Evolutionary conservation across 2,329 filamentous ascomycete genomes (phyloP).

Genomic region (Fusarium sp.): DNA sequence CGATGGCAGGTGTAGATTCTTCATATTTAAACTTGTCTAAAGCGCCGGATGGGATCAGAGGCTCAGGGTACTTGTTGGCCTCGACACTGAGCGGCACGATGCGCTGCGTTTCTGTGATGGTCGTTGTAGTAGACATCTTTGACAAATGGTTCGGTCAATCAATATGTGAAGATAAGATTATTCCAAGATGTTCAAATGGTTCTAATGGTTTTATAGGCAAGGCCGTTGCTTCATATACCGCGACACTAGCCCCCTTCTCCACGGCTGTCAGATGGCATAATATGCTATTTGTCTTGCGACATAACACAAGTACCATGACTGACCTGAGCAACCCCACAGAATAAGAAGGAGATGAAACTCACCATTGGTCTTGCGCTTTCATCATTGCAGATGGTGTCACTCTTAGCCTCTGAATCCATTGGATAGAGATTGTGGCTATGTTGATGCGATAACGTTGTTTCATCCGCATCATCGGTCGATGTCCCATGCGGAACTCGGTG

Average conservation of each 20-base stretch:
- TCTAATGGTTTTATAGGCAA: too few relatives aligned
- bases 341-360: background rate
- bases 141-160: background rate
- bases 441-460: background rate
- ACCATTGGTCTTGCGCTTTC: background rate
- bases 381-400: background rate
- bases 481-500: background rate
- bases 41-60: background rate
- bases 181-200: background rate
- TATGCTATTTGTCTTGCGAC: constrained; percentile 7
- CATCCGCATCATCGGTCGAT: background rate
- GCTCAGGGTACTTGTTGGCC: constrained; percentile 4
- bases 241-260: background rate
- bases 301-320: background rate
- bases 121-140: constrained; percentile 7
- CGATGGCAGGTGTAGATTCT: constrained; percentile 60
- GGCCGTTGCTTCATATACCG: background rate
- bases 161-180: background rate
- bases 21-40: constrained; percentile 44
- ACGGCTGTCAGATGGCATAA: constrained; percentile 6
- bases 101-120: constrained; percentile 4
- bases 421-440: background rate
- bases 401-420: background rate
- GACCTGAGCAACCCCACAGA: background rate
- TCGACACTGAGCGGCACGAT: constrained; percentile 6